Evolutionary conservation across 441 rosid genomes (phyloP).

Genomic region (Adansonia gregorii): DNA sequence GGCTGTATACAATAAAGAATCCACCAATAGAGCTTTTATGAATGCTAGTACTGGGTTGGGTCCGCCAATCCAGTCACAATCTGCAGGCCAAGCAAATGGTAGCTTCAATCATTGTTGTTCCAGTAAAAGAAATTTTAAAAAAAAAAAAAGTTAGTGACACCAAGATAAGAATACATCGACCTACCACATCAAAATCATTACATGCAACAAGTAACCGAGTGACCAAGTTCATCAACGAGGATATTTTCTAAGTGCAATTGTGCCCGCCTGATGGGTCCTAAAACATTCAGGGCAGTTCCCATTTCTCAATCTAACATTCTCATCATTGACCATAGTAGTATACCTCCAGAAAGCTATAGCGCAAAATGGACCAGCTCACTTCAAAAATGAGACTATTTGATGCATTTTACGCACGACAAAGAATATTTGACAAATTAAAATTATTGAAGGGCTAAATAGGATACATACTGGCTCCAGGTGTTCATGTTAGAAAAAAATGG

Average conservation of each 20-base stretch:
- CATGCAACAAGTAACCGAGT: neutral
- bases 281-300: too few species aligned
- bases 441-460: slow-evolving; percentile 4
- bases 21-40: slow-evolving; percentile 22
- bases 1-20: slow-evolving; percentile 1
- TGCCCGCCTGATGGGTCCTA: too few species aligned
- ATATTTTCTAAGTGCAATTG: too few species aligned
- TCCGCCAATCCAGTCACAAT: slow-evolving; percentile 35
- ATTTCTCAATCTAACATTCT: too few species aligned
- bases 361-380: too few species aligned
- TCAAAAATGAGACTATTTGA: too few species aligned
- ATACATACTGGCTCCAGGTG: slow-evolving; percentile 29
- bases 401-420: too few species aligned
- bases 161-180: slow-evolving; percentile 26
- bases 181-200: slow-evolving; percentile 1
- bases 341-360: too few species aligned
- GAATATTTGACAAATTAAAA: slow-evolving; percentile 21
- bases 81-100: slow-evolving; percentile 35
- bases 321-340: too few species aligned
- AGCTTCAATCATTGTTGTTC: slow-evolving; percentile 37
- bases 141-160: neutral
- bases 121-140: neutral
- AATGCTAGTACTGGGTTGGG: slow-evolving; percentile 26
- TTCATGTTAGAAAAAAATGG: slow-evolving; percentile 21
- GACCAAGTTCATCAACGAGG: too few species aligned